These are phyloP conservation scores for Fonsecaea erecta DNA, from an alignment of 2,329 filamentous ascomycete species.

Conservation along the genomic window DNA sequence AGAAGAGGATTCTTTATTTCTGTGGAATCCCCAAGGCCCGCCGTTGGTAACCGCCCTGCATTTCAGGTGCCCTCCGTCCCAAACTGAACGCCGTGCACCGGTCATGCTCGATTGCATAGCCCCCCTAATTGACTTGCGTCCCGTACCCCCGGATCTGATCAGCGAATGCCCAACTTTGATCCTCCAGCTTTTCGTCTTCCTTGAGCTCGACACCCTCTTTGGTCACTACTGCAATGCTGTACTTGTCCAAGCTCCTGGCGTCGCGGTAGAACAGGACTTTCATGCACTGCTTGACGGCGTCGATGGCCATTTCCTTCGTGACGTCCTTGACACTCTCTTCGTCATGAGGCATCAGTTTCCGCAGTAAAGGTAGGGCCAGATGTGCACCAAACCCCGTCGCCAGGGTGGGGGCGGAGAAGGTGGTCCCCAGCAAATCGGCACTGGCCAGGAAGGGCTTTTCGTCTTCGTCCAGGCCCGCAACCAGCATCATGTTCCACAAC, in stretches of 20 bases:
- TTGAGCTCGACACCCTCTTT: conserved; percentile 82
- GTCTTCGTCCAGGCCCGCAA: conserved; percentile 82
- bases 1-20: background rate
- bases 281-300: conserved; percentile 89
- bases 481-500: conserved; percentile 93
- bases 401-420: conserved; percentile 83
- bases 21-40: background rate
- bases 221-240: conserved; percentile 88
- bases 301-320: conserved; percentile 76
- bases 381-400: conserved; percentile 94
- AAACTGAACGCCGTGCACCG: conserved; percentile 6
- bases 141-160: conserved; percentile 94
- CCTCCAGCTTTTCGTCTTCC: conserved; percentile 84
- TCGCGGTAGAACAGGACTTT: conserved; percentile 98
- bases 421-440: conserved; percentile 90
- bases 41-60: conserved; percentile 11
- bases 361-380: conserved; percentile 89
- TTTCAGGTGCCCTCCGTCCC: background rate
- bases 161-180: conserved; percentile 97
- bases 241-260: conserved; percentile 86
- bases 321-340: conserved; percentile 68
- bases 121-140: conserved; percentile 66
- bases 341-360: conserved; percentile 82
- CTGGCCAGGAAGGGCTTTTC: conserved; percentile 86
- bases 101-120: conserved; percentile 13